Percentiles rank a stretch among this genome's conserved stretches.
phyloP scores from a whole-genome alignment of 2,329 filamentous ascomycete genomes.

The Dichotomopilus funicola region DNA sequence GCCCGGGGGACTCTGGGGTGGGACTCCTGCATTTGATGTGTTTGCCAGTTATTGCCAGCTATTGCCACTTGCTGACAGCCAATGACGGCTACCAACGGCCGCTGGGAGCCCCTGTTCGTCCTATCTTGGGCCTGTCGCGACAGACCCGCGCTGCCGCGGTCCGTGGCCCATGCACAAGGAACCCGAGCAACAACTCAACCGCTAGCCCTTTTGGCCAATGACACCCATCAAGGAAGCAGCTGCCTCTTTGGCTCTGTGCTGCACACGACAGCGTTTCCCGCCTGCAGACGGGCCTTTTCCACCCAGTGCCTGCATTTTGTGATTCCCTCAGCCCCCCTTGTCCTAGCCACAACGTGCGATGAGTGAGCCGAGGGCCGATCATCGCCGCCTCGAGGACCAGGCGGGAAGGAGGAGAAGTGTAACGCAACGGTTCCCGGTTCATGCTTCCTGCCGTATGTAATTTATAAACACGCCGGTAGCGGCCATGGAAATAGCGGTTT shows the following conservation, averaged over 20 bases:
- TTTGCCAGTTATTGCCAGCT: background rate
- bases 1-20: background rate
- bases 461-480: background rate
- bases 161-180: no score
- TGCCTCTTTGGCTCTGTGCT: background rate
- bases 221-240: background rate
- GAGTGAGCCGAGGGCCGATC: background rate
- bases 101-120: background rate
- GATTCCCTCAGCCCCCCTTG: background rate
- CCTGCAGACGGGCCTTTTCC: background rate
- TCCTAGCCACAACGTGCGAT: slow-evolving; percentile 6
- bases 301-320: background rate
- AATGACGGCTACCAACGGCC: background rate
- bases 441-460: background rate
- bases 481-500: background rate
- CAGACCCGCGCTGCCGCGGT: no score
- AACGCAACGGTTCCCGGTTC: no score
- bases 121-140: background rate
- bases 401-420: no score
- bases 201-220: background rate
- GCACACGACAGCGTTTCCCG: no score
- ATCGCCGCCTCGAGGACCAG: background rate
- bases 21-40: background rate
- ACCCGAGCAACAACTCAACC: no score
- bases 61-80: background rate